phyloP scores from a whole-genome alignment of 805 yeast species.

The Priceomyces medius region DNA sequence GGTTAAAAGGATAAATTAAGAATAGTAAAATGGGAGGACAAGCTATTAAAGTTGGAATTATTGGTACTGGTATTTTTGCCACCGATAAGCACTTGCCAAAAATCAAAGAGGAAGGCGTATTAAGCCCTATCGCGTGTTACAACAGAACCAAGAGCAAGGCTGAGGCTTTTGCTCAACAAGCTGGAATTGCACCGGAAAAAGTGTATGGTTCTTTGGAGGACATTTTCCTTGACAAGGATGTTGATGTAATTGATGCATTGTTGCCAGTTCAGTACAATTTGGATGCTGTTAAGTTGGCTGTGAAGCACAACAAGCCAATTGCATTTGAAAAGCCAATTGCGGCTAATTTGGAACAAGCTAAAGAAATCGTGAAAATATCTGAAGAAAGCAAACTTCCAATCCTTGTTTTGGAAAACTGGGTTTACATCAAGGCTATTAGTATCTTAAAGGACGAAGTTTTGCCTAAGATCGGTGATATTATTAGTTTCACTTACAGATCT shows the following conservation, averaged over 20 bases:
- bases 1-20: no score
- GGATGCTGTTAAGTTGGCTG: conserved; percentile 65
- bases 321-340: conserved; percentile 91
- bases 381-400: conserved; percentile 64
- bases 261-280: conserved; percentile 85
- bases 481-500: conserved; percentile 68
- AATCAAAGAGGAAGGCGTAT: conserved; percentile 48
- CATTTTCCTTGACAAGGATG: conserved; percentile 61
- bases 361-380: conserved; percentile 69
- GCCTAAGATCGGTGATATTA: conserved; percentile 68
- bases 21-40: background rate
- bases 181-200: conserved; percentile 48
- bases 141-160: conserved; percentile 88
- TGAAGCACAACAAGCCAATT: conserved; percentile 74
- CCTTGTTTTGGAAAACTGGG: conserved; percentile 83
- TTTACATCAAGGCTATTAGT: conserved; percentile 60
- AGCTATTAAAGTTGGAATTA: conserved; percentile 56
- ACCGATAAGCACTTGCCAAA: conserved; percentile 80
- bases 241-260: conserved; percentile 80
- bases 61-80: conserved; percentile 90
- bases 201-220: conserved; percentile 63
- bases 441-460: conserved; percentile 53
- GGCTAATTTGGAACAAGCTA: conserved; percentile 78
- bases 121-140: conserved; percentile 66
- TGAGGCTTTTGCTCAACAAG: conserved; percentile 65